phyloP scores from a whole-genome alignment of 139 green algal genomes.

The Chlamydomonas sp. region DNA sequence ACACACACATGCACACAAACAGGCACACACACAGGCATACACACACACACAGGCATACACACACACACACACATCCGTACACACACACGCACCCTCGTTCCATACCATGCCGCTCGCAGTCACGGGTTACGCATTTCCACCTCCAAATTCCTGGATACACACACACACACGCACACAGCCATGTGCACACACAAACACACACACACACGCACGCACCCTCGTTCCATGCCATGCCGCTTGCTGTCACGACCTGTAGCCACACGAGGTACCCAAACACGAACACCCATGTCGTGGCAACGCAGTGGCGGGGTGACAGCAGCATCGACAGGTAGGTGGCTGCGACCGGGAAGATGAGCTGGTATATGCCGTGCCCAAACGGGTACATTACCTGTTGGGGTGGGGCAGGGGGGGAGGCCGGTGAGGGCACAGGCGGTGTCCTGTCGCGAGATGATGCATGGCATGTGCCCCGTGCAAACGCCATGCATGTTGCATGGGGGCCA shows the following conservation, averaged over 20 bases:
- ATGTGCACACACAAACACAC: too few species aligned
- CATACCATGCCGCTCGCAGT: constrained; percentile 12
- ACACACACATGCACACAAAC: neutral
- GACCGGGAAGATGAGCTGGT: constrained; percentile 45
- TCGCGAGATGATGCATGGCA: neutral
- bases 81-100: neutral
- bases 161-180: too few species aligned
- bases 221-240: constrained; percentile 12
- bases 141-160: too few species aligned
- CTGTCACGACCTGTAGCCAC: constrained; percentile 6
- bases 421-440: too few species aligned
- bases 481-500: neutral
- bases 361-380: constrained; percentile 59
- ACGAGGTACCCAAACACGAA: neutral
- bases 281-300: constrained; percentile 2
- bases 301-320: constrained; percentile 17
- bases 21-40: too few species aligned
- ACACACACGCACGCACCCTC: too few species aligned
- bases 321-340: constrained; percentile 59
- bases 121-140: too few species aligned
- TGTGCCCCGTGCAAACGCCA: neutral
- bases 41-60: too few species aligned
- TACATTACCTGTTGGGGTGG: constrained; percentile 44
- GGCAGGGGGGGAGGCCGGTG: too few species aligned
- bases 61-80: too few species aligned